Percentiles rank a stretch among this genome's conserved stretches.
These are phyloP conservation scores for Fusarium gaditjirri DNA, from an alignment of 2,329 filamentous ascomycete genomes.

Conservation along the genomic window DNA sequence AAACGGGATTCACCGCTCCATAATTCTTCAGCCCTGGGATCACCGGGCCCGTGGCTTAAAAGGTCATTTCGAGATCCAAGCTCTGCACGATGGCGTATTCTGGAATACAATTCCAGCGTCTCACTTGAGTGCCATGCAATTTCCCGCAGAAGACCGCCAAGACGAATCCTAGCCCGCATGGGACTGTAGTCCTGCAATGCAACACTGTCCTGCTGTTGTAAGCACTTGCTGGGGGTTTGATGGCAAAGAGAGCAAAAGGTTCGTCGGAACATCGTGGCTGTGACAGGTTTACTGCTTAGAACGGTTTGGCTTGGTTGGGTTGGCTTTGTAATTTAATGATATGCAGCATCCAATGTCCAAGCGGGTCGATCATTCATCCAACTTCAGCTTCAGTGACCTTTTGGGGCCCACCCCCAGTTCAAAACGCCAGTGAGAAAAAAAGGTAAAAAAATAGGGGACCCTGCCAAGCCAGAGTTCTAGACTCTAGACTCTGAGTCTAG, in stretches of 20 bases:
- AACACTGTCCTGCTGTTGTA: constrained; percentile 8
- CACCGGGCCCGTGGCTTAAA: not conserved
- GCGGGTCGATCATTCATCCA: constrained; percentile 22
- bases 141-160: constrained; percentile 8
- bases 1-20: constrained; percentile 12
- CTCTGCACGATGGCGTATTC: constrained; percentile 20
- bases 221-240: not conserved
- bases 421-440: constrained; percentile 5
- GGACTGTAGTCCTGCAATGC: constrained; percentile 6
- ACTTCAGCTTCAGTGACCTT: not conserved
- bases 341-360: constrained; percentile 15
- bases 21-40: constrained; percentile 15
- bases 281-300: not conserved
- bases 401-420: constrained; percentile 18
- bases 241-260: not conserved
- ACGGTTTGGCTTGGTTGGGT: not conserved
- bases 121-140: constrained; percentile 23
- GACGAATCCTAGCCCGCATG: not conserved
- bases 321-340: not conserved
- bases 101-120: constrained; percentile 21
- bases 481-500: constrained; percentile 32
- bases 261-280: not conserved
- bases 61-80: constrained; percentile 19
- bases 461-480: constrained; percentile 35
- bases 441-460: constrained; percentile 14